phyloP scores from a whole-genome alignment of 2,329 filamentous ascomycete species.

The Moelleriella libera region DNA sequence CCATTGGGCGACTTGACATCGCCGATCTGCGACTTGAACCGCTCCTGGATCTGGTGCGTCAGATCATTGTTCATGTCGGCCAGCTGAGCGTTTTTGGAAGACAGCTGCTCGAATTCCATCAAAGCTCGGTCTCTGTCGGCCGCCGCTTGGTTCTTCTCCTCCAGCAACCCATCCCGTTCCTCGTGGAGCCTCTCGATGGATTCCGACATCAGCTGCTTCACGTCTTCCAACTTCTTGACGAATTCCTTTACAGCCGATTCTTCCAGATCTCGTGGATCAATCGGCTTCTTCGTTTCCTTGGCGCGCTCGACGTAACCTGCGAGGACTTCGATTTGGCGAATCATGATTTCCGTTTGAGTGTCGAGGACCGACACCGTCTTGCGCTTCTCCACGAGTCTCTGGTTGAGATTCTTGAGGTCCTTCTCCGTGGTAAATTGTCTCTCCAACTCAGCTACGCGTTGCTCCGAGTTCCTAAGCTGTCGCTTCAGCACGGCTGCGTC shows the following conservation, averaged over 20 bases:
- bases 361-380: constrained; percentile 92
- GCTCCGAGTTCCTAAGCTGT: constrained; percentile 68
- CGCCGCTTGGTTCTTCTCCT: constrained; percentile 71
- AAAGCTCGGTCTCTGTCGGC: constrained; percentile 85
- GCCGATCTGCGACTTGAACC: constrained; percentile 68
- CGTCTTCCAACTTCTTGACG: constrained; percentile 55
- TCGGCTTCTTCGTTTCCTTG: constrained; percentile 65
- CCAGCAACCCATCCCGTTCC: constrained; percentile 67
- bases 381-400: constrained; percentile 79
- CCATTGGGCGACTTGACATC: constrained; percentile 36
- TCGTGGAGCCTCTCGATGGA: constrained; percentile 46
- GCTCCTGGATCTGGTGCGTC: constrained; percentile 83
- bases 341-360: constrained; percentile 88
- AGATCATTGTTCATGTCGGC: constrained; percentile 92
- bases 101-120: constrained; percentile 89
- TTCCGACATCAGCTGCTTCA: constrained; percentile 44
- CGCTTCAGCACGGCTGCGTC: constrained; percentile 55
- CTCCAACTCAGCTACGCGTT: constrained; percentile 75
- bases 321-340: constrained; percentile 79
- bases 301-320: constrained; percentile 78
- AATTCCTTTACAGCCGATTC: constrained; percentile 86
- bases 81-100: constrained; percentile 85
- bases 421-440: constrained; percentile 56
- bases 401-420: constrained; percentile 63
- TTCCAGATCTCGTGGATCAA: constrained; percentile 73